A percentile compares a stretch with the other conserved stretches of the same genome.
phyloP scores from a whole-genome alignment of 805 yeast species.

The Saturnispora besseyi region DNA sequence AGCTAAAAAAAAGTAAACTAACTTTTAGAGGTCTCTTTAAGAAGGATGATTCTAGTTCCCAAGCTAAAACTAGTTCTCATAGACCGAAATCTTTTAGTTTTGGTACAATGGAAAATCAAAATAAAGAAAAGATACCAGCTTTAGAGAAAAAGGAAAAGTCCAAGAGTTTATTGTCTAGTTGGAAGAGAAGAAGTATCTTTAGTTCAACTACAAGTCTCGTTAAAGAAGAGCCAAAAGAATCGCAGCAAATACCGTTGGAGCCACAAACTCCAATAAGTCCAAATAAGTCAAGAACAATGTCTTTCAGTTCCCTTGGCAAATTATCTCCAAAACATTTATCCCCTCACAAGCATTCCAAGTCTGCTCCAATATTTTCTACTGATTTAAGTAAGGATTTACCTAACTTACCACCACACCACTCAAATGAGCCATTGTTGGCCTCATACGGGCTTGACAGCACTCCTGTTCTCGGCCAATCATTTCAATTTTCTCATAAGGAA shows the following conservation, averaged over 20 bases:
- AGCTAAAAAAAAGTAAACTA: conserved; percentile 18
- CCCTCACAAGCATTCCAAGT: conserved; percentile 11
- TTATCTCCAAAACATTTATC: not conserved
- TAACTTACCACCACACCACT: conserved; percentile 3
- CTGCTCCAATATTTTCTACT: conserved; percentile 5
- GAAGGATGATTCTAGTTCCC: conserved; percentile 7
- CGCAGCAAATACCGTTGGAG: not conserved
- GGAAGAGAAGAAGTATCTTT: conserved; percentile 25
- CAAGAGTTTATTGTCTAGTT: conserved; percentile 22
- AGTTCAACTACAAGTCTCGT: not conserved
- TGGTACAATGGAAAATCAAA: conserved; percentile 1
- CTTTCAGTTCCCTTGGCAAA: conserved; percentile 4
- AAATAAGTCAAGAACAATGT: conserved; percentile 3
- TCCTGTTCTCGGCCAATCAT: conserved; percentile 6
- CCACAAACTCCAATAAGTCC: not conserved
- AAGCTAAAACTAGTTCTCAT: not conserved
- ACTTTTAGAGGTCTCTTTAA: conserved; percentile 25
- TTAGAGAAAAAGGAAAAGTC: conserved; percentile 21
- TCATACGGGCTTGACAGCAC: conserved; percentile 19
- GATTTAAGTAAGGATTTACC: conserved; percentile 5
- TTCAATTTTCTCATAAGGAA: not conserved
- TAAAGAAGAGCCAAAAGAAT: not conserved
- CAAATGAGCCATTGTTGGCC: conserved; percentile 11
- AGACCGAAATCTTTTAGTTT: conserved; percentile 14
- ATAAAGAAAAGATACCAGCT: conserved; percentile 9